Conservation (phyloP, 1,284 basidiomycete genomes). For the Lentinus polychrous region DNA sequence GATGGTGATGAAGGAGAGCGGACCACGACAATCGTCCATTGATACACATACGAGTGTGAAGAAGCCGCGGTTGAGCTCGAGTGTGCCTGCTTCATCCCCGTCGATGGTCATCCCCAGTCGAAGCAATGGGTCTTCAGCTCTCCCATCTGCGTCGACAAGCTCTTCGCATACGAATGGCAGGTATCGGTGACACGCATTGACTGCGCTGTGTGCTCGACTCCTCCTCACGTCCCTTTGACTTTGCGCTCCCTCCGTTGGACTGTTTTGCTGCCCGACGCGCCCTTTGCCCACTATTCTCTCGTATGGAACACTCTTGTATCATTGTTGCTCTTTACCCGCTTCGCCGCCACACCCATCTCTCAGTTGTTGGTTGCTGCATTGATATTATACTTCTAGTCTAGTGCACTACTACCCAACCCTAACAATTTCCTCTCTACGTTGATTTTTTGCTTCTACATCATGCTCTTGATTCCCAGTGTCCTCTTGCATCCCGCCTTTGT, state of each 20-base stretch:
- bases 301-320: neutral
- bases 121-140: slow-evolving; percentile 14
- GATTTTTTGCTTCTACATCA: neutral
- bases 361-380: neutral
- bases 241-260: neutral
- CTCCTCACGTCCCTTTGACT: neutral
- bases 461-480: neutral
- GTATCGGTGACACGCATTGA: slow-evolving; percentile 18
- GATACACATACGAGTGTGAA: slow-evolving; percentile 20
- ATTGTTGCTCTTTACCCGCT: neutral
- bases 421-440: neutral
- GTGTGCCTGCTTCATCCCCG: slow-evolving; percentile 6
- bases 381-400: neutral
- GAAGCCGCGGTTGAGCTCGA: slow-evolving; percentile 23
- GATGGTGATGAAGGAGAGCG: slow-evolving; percentile 77
- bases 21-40: slow-evolving; percentile 22
- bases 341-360: neutral
- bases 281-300: neutral
- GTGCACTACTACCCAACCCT: neutral
- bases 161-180: slow-evolving; percentile 25
- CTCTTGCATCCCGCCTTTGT: neutral
- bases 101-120: slow-evolving; percentile 13
- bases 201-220: neutral
- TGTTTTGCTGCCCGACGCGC: neutral
- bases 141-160: slow-evolving; percentile 19